phyloP scores from a whole-genome alignment of 805 yeast genomes.

The Blastobotrys mokoenaii region DNA sequence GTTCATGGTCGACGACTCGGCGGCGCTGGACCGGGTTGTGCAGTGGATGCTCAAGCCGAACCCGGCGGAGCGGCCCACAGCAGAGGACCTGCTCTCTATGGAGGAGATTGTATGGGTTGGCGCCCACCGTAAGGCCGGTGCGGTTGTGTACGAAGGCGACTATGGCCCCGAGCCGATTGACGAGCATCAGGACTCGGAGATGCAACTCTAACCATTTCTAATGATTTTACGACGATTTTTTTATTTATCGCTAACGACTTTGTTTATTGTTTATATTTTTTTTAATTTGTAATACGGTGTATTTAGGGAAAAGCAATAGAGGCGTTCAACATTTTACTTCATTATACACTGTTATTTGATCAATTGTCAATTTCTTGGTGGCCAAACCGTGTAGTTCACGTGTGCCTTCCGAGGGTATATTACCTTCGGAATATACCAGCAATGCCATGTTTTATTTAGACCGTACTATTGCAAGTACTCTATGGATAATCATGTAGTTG shows the following conservation, averaged over 20 bases:
- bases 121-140: slow-evolving; percentile 77
- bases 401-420: too few species aligned
- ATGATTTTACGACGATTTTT: not conserved
- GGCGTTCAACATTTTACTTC: too few species aligned
- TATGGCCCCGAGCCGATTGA: slow-evolving; percentile 65
- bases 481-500: too few species aligned
- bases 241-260: too few species aligned
- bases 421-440: too few species aligned
- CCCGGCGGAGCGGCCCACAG: slow-evolving; percentile 75
- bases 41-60: slow-evolving; percentile 84
- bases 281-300: too few species aligned
- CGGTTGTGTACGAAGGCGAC: slow-evolving; percentile 92
- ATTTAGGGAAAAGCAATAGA: not conserved
- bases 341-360: too few species aligned
- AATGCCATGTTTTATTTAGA: too few species aligned
- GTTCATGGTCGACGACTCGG: slow-evolving; percentile 65
- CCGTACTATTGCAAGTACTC: too few species aligned
- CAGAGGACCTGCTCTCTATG: slow-evolving; percentile 56
- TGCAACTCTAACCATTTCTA: not conserved
- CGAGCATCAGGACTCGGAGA: not conserved
- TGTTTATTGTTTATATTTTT: too few species aligned
- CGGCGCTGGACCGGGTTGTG: slow-evolving; percentile 69
- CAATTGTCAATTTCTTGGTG: too few species aligned
- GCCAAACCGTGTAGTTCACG: too few species aligned
- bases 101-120: slow-evolving; percentile 76